These are phyloP conservation scores for Mucor racemosus DNA, from an alignment of 371 early-diverging fungal species.

Conservation along the genomic window DNA sequence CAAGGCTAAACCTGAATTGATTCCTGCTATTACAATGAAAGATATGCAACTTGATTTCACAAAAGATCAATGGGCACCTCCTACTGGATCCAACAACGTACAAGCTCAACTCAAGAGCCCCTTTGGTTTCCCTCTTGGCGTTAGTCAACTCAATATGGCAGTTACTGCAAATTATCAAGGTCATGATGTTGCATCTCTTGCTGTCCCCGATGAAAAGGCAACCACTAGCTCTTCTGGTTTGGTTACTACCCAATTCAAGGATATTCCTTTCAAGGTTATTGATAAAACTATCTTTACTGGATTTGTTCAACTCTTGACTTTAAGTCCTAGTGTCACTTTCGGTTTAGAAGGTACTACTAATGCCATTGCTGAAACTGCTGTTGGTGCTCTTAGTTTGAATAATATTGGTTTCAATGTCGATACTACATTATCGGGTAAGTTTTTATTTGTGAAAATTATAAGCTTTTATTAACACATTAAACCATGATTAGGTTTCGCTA, in stretches of 20 bases:
- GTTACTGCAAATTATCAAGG: constrained; percentile 41
- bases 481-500: constrained; percentile 35
- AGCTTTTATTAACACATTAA: neutral
- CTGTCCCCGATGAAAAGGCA: constrained; percentile 53
- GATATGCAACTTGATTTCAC: constrained; percentile 62
- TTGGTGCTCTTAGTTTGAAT: constrained; percentile 54
- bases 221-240: constrained; percentile 46
- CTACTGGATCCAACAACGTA: constrained; percentile 55
- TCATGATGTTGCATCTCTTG: constrained; percentile 47
- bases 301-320: constrained; percentile 58
- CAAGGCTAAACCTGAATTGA: constrained; percentile 36
- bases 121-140: constrained; percentile 63
- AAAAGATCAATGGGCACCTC: constrained; percentile 52
- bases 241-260: constrained; percentile 52
- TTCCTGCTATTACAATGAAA: constrained; percentile 52
- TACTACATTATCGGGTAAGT: constrained; percentile 55
- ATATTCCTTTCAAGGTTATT: constrained; percentile 53
- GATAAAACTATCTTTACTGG: constrained; percentile 45
- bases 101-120: constrained; percentile 60
- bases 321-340: constrained; percentile 45
- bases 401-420: constrained; percentile 55
- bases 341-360: constrained; percentile 56
- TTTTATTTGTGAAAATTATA: neutral
- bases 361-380: constrained; percentile 56
- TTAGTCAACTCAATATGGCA: constrained; percentile 53